Percentiles rank a stretch among this genome's conserved stretches.
phyloP scores from a whole-genome alignment of 2,329 filamentous ascomycete species.

The Mycosphaerelloides madeirae region DNA sequence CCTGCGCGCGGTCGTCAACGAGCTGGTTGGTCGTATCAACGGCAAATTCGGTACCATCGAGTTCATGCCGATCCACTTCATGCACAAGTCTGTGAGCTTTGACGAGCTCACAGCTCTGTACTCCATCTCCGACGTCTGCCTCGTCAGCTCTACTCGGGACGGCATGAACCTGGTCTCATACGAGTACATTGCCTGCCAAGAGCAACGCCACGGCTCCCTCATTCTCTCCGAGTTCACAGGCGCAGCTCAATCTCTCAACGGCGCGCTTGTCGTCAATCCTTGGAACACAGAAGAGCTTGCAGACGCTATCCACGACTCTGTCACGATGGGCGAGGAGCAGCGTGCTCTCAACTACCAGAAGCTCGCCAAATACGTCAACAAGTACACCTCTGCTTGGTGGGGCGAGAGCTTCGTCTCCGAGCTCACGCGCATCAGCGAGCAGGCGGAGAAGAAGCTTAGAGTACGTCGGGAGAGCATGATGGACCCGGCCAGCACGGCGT shows the following conservation, averaged over 20 bases:
- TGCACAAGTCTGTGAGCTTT: slow-evolving; percentile 92
- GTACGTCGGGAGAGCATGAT: slow-evolving; percentile 27
- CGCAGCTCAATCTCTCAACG: slow-evolving; percentile 89
- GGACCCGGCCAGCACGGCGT: slow-evolving; percentile 10
- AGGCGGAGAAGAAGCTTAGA: slow-evolving; percentile 48
- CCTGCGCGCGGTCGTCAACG: slow-evolving; percentile 88
- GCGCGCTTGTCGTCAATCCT: slow-evolving; percentile 90
- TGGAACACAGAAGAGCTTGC: slow-evolving; percentile 98
- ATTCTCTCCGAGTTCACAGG: slow-evolving; percentile 96
- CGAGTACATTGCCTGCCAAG: slow-evolving; percentile 94
- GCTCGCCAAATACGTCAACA: slow-evolving; percentile 90
- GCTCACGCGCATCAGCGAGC: slow-evolving; percentile 57
- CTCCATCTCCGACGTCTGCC: slow-evolving; percentile 83
- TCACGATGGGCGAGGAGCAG: slow-evolving; percentile 90
- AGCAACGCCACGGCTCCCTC: slow-evolving; percentile 85
- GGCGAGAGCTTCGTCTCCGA: slow-evolving; percentile 87
- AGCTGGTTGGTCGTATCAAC: slow-evolving; percentile 94
- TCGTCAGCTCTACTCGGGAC: slow-evolving; percentile 92
- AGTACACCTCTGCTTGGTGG: slow-evolving; percentile 97
- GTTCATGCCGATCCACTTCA: slow-evolving; percentile 98
- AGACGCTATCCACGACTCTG: slow-evolving; percentile 89
- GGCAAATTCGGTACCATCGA: slow-evolving; percentile 95
- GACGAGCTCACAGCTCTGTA: slow-evolving; percentile 93
- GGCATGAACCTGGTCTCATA: slow-evolving; percentile 99
- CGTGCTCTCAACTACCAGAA: slow-evolving; percentile 83